A percentile compares a stretch with the other conserved stretches of the same genome.
phyloP scores from a whole-genome alignment of 2,329 filamentous ascomycete species.

The Herpomyces periplanetae region DNA sequence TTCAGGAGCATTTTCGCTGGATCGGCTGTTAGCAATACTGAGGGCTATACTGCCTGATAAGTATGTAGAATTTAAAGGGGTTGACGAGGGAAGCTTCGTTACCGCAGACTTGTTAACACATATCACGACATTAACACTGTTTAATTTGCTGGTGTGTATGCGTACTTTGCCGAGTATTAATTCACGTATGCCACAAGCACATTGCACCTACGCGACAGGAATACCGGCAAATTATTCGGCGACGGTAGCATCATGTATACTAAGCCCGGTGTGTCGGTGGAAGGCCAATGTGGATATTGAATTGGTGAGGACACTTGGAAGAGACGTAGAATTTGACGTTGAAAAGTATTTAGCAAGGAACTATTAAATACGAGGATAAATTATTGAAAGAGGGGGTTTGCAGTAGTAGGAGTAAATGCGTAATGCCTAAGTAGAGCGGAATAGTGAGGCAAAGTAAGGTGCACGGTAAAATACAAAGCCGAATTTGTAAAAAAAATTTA shows the following conservation, averaged over 20 bases:
- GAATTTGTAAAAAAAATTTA: no score
- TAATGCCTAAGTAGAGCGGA: no score
- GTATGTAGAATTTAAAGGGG: no score
- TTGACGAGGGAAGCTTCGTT: no score
- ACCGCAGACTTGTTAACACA: slow-evolving; percentile 12
- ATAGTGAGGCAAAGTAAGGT: no score
- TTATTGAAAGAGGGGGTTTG: no score
- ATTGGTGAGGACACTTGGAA: slow-evolving; percentile 23
- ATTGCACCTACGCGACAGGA: neutral
- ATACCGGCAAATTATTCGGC: slow-evolving; percentile 16
- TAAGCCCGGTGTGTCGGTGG: slow-evolving; percentile 33
- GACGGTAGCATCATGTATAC: slow-evolving; percentile 15
- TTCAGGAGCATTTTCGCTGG: slow-evolving; percentile 25
- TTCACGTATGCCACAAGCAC: no score
- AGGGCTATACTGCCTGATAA: slow-evolving; percentile 17
- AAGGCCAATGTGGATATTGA: slow-evolving; percentile 45
- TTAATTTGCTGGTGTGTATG: slow-evolving; percentile 9
- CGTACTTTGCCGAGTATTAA: neutral
- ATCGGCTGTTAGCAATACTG: slow-evolving; percentile 40
- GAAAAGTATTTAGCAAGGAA: slow-evolving; percentile 38
- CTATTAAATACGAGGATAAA: no score
- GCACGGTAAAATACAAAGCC: no score
- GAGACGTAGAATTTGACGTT: slow-evolving; percentile 35
- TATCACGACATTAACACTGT: slow-evolving; percentile 28
- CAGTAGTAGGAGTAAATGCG: no score